Evolutionary conservation across 768 basidiomycete species (phyloP).

Genomic region (Lyophyllum decastes): DNA sequence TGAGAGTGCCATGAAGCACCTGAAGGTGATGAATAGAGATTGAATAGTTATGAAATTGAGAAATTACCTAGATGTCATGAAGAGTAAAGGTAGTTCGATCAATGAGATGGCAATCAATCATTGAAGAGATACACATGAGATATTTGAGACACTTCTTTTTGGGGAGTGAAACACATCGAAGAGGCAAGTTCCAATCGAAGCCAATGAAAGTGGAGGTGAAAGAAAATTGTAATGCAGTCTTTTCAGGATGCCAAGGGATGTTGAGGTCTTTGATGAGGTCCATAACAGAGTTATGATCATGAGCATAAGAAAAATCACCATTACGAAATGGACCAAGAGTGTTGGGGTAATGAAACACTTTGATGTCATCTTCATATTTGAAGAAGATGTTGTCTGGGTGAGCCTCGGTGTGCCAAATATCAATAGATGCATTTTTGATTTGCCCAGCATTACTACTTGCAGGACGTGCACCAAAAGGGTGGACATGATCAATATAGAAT

Average conservation of each 20-base stretch:
- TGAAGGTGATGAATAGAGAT: slow-evolving; percentile 1
- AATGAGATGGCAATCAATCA: neutral
- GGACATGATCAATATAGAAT: slow-evolving; percentile 17
- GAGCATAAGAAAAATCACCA: slow-evolving; percentile 16
- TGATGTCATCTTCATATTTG: slow-evolving; percentile 33
- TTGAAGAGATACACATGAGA: slow-evolving; percentile 11
- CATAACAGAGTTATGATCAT: slow-evolving; percentile 17
- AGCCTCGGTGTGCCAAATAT: slow-evolving; percentile 23
- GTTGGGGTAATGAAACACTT: slow-evolving; percentile 22
- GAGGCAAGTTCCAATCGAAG: slow-evolving; percentile 31
- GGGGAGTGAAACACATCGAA: slow-evolving; percentile 27
- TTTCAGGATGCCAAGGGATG: slow-evolving; percentile 12
- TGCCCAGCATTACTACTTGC: slow-evolving; percentile 25
- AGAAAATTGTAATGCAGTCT: slow-evolving; percentile 25
- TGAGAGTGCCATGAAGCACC: slow-evolving; percentile 32
- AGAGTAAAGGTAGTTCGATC: slow-evolving; percentile 13
- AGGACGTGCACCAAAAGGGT: slow-evolving; percentile 25
- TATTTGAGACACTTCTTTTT: slow-evolving; percentile 31
- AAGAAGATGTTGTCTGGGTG: neutral
- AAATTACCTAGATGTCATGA: slow-evolving; percentile 20
- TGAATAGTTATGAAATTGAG: slow-evolving; percentile 16
- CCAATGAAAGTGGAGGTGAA: slow-evolving; percentile 29
- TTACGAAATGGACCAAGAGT: neutral
- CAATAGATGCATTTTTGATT: slow-evolving; percentile 23
- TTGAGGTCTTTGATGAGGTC: slow-evolving; percentile 8